A percentile compares a stretch with the other conserved stretches of the same genome.
Evolutionary conservation across 257 asterid genomes (phyloP).

Genomic region (Fraxinus americana): DNA sequence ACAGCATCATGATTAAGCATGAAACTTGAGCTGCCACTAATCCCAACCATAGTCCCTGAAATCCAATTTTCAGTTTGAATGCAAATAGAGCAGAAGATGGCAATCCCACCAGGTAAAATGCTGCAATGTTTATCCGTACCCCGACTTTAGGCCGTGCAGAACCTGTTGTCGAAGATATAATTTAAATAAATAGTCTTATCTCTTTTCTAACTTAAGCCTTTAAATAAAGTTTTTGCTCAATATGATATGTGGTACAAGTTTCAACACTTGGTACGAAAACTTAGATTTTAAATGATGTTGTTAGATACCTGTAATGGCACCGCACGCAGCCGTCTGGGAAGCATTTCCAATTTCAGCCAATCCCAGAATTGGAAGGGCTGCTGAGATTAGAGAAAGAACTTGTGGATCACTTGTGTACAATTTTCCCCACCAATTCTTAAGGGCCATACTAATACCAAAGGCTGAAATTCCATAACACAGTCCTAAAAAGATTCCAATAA

Average conservation of each 20-base stretch:
- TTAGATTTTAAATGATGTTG: background rate
- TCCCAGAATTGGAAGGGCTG: constrained; percentile 68
- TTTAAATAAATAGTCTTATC: background rate
- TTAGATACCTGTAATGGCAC: constrained; percentile 37
- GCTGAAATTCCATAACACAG: constrained; percentile 46
- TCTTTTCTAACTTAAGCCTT: background rate
- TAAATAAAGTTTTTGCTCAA: too few species aligned
- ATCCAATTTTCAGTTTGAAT: constrained; percentile 57
- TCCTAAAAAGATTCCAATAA: constrained; percentile 44
- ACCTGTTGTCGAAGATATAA: constrained; percentile 39
- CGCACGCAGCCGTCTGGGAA: constrained; percentile 83
- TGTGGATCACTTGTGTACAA: constrained; percentile 58
- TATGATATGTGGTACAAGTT: too few species aligned
- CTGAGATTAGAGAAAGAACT: constrained; percentile 46
- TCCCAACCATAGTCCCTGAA: constrained; percentile 81
- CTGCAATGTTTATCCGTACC: constrained; percentile 67
- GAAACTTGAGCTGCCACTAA: constrained; percentile 69
- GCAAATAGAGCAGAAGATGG: constrained; percentile 66
- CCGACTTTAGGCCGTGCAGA: constrained; percentile 76
- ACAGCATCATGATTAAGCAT: constrained; percentile 58
- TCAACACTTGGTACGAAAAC: background rate
- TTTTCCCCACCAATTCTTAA: constrained; percentile 57
- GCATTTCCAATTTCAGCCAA: constrained; percentile 76
- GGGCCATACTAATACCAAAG: constrained; percentile 47
- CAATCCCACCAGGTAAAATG: constrained; percentile 76